Conservation (phyloP, 2,329 filamentous ascomycete species). For the Pseudonectria foliicola region DNA sequence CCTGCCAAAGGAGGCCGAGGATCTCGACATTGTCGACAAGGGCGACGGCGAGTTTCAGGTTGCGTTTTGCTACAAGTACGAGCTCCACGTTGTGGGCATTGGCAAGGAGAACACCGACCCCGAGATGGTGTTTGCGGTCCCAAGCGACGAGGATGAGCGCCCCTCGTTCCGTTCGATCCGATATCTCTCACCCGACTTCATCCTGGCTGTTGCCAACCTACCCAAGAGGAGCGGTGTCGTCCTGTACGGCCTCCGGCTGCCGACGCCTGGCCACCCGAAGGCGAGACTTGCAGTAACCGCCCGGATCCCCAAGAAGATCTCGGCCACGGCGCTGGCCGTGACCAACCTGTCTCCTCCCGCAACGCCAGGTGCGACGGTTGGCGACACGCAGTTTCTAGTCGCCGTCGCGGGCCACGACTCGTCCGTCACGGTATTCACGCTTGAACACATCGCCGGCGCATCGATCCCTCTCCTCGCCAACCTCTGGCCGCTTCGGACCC, state of each 20-base stretch:
- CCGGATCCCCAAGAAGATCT: slow-evolving; percentile 59
- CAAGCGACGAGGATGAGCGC: slow-evolving; percentile 38
- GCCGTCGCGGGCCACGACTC: slow-evolving; percentile 75
- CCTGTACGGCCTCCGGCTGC: slow-evolving; percentile 50
- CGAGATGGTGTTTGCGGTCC: slow-evolving; percentile 49
- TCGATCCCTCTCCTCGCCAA: slow-evolving; percentile 44
- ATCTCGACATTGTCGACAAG: slow-evolving; percentile 60
- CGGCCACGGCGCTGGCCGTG: slow-evolving; percentile 71
- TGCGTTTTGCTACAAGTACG: slow-evolving; percentile 70
- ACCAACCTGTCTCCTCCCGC: slow-evolving; percentile 56
- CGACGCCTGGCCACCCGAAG: slow-evolving; percentile 28
- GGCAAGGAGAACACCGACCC: slow-evolving; percentile 42
- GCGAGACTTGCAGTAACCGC: slow-evolving; percentile 45
- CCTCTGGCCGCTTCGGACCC: slow-evolving; percentile 44
- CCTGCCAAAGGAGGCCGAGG: slow-evolving; percentile 52
- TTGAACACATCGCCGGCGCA: slow-evolving; percentile 55
- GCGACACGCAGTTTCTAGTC: slow-evolving; percentile 69
- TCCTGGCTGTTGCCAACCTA: slow-evolving; percentile 51
- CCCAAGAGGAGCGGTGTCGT: slow-evolving; percentile 51
- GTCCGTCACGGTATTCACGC: slow-evolving; percentile 68
- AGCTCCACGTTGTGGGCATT: slow-evolving; percentile 62
- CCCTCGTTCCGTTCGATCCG: slow-evolving; percentile 52
- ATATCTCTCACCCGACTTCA: slow-evolving; percentile 50
- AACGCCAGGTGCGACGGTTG: slow-evolving; percentile 42
- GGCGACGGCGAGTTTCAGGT: slow-evolving; percentile 59